Evolutionary conservation across 768 basidiomycete genomes (phyloP).

Genomic region (Candolleomyces efflorescens): DNA sequence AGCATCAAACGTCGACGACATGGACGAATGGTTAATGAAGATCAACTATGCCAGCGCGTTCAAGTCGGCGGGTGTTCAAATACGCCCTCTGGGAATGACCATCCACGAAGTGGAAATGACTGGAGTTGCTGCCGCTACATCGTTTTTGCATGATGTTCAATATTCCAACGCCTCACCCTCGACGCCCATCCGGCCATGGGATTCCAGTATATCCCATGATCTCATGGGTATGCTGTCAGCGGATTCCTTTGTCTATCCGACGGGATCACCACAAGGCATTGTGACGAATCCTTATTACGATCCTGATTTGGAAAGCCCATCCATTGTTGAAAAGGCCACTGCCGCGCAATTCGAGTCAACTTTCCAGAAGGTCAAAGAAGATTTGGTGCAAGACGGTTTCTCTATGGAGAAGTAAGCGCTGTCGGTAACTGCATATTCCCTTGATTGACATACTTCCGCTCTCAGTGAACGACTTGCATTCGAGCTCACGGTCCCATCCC

Average conservation of each 20-base stretch:
- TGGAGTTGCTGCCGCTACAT: constrained; percentile 82
- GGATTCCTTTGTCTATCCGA: constrained; percentile 18
- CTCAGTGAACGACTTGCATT: constrained; percentile 1
- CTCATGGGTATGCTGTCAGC: constrained; percentile 39
- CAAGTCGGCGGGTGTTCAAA: constrained; percentile 77
- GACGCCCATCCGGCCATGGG: constrained; percentile 35
- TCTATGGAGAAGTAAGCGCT: constrained; percentile 22
- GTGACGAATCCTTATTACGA: constrained; percentile 26
- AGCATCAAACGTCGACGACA: constrained; percentile 59
- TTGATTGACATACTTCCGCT: background rate
- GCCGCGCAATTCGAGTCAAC: constrained; percentile 74
- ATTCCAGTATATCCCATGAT: constrained; percentile 34
- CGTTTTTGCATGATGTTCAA: constrained; percentile 71
- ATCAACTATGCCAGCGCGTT: constrained; percentile 96
- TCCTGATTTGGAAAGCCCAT: constrained; percentile 39
- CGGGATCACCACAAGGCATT: constrained; percentile 22
- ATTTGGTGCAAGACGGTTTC: constrained; percentile 55
- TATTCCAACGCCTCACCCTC: constrained; percentile 25
- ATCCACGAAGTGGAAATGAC: constrained; percentile 69
- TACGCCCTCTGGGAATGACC: constrained; percentile 72
- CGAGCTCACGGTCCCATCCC: background rate
- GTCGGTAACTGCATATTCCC: constrained; percentile 1
- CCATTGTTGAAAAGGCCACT: constrained; percentile 48
- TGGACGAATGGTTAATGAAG: constrained; percentile 85
- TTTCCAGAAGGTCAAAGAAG: constrained; percentile 84